Percentiles rank a stretch among this genome's conserved stretches.
phyloP scores from a whole-genome alignment of 257 asterid genomes.

The Fraxinus pennsylvanica region DNA sequence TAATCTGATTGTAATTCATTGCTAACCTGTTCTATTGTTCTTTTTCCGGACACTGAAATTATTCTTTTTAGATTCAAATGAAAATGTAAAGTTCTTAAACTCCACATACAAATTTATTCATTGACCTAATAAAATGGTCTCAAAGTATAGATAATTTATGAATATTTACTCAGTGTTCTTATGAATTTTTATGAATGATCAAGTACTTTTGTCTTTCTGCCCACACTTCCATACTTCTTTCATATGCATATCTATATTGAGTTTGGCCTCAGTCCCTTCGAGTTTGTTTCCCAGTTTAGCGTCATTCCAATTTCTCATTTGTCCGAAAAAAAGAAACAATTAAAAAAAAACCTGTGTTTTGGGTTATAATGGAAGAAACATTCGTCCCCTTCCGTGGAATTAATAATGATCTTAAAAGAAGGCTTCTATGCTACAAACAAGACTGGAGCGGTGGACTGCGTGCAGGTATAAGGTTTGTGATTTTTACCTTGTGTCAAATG shows the following conservation, averaged over 20 bases:
- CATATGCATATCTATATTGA: conserved; percentile 29
- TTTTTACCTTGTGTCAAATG: conserved; percentile 25
- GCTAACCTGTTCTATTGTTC: conserved; percentile 45
- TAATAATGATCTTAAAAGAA: conserved; percentile 81
- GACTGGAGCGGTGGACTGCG: conserved; percentile 85
- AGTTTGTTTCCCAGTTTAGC: conserved; percentile 24
- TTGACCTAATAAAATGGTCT: conserved; percentile 44
- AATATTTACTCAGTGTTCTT: background rate
- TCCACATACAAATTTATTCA: conserved; percentile 20
- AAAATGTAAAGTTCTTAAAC: conserved; percentile 36
- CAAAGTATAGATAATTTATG: conserved; percentile 18
- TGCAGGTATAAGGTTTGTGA: conserved; percentile 81
- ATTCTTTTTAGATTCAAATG: conserved; percentile 33
- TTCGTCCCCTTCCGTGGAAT: conserved; percentile 92
- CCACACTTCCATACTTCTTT: conserved; percentile 22
- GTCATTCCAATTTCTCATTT: conserved; percentile 21
- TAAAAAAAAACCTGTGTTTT: conserved; percentile 12
- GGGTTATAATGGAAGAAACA: conserved; percentile 74
- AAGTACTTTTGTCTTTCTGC: conserved; percentile 39
- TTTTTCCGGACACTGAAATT: conserved; percentile 23
- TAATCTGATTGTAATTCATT: conserved; percentile 30
- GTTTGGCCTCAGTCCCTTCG: conserved; percentile 46
- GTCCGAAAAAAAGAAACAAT: conserved; percentile 7
- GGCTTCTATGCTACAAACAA: conserved; percentile 81
- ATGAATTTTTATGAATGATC: conserved; percentile 27